Percentiles rank a stretch among this genome's conserved stretches.
Conservation (phyloP, 306 rosid genomes). For the Lotus japonicus region DNA sequence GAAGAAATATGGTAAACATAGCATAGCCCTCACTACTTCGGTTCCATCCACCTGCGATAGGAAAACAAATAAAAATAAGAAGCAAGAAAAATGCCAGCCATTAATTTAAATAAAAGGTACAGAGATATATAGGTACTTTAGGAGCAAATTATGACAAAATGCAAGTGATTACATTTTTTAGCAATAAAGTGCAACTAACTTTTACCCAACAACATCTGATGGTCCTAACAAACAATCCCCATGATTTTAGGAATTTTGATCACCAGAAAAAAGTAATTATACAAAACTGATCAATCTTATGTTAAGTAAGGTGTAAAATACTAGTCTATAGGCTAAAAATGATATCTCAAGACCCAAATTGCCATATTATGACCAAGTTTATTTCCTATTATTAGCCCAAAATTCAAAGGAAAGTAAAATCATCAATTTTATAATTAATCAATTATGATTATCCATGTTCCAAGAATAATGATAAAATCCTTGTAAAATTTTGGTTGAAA, state of each 20-base stretch:
- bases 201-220: too few relatives aligned
- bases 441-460: too few relatives aligned
- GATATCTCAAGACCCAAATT: too few relatives aligned
- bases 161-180: neutral
- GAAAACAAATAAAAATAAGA: neutral
- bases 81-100: neutral
- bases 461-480: neutral
- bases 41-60: conserved; percentile 23
- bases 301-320: too few relatives aligned
- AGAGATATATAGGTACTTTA: too few relatives aligned
- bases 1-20: neutral
- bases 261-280: too few relatives aligned
- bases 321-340: too few relatives aligned
- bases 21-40: conserved; percentile 8
- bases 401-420: neutral
- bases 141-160: neutral
- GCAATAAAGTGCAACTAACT: too few relatives aligned
- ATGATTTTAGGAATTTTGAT: too few relatives aligned
- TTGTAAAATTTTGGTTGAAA: neutral
- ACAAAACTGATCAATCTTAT: too few relatives aligned
- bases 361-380: too few relatives aligned
- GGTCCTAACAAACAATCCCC: too few relatives aligned
- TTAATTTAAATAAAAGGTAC: neutral
- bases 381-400: neutral
- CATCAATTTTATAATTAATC: neutral